These are phyloP conservation scores for Camelina laxa DNA, from an alignment of 345 rosid genomes.

Conservation along the genomic window DNA sequence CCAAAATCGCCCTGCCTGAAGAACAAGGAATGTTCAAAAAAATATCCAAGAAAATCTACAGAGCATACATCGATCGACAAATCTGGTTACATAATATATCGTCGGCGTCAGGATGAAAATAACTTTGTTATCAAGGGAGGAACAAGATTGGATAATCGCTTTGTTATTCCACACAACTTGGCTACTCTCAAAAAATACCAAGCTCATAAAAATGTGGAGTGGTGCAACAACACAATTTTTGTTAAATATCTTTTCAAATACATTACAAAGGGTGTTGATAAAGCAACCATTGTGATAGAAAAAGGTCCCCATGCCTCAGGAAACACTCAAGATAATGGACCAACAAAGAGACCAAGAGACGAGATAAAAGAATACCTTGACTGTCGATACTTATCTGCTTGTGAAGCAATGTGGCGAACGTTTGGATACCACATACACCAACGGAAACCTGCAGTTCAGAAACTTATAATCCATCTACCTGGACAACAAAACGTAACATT, in stretches of 20 bases:
- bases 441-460: neutral
- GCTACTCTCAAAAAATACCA: neutral
- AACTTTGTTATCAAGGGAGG: neutral
- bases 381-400: neutral
- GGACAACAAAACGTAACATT: neutral
- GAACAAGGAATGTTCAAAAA: neutral
- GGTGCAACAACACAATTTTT: neutral
- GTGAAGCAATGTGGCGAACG: neutral
- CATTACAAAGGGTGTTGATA: neutral
- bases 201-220: neutral
- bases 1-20: neutral
- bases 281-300: neutral
- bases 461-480: neutral
- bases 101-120: neutral
- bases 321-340: too few species aligned
- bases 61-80: neutral
- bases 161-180: neutral
- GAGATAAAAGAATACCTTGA: neutral
- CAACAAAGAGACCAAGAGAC: neutral
- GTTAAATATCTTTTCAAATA: neutral
- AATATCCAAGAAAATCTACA: neutral
- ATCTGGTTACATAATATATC: neutral
- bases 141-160: neutral
- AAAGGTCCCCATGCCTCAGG: neutral
- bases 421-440: neutral